A percentile compares a stretch with the other conserved stretches of the same genome.
Evolutionary conservation across 768 basidiomycete species (phyloP).

Genomic region (Tulasnella sp.): DNA sequence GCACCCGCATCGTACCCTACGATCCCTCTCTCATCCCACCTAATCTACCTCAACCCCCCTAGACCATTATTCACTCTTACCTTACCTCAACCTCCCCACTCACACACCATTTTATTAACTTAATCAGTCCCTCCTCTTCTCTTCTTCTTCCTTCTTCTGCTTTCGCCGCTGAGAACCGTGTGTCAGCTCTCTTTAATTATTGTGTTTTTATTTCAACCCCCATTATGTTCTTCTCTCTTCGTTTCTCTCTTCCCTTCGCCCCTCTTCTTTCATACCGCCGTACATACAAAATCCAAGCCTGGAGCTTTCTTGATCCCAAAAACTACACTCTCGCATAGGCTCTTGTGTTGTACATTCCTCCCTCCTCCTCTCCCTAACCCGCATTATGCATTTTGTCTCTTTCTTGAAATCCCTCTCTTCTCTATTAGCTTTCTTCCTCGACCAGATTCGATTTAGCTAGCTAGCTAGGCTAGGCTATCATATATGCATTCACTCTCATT

Average conservation of each 20-base stretch:
- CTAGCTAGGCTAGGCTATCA: not conserved
- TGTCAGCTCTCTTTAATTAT: not conserved
- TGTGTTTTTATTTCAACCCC: not conserved
- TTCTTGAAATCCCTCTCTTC: not conserved
- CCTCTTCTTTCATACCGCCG: not conserved
- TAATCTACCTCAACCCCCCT: conserved; percentile 12
- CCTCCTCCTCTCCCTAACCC: not conserved
- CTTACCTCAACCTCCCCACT: not conserved
- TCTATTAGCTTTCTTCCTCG: not conserved
- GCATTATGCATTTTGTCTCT: not conserved
- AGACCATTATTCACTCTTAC: not conserved
- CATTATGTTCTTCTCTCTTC: not conserved
- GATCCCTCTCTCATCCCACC: not conserved
- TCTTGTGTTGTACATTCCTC: conserved; percentile 1
- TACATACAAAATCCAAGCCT: not conserved
- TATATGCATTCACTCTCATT: no score
- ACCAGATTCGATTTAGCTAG: not conserved
- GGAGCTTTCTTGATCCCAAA: not conserved
- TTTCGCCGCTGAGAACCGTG: not conserved
- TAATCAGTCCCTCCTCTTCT: not conserved
- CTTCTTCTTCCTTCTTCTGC: not conserved
- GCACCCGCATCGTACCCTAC: not conserved
- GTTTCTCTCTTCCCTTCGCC: not conserved
- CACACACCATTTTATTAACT: not conserved
- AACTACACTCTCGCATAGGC: not conserved